phyloP scores from a whole-genome alignment of 2,329 filamentous ascomycete species.

The Trichoderma semiorbis region DNA sequence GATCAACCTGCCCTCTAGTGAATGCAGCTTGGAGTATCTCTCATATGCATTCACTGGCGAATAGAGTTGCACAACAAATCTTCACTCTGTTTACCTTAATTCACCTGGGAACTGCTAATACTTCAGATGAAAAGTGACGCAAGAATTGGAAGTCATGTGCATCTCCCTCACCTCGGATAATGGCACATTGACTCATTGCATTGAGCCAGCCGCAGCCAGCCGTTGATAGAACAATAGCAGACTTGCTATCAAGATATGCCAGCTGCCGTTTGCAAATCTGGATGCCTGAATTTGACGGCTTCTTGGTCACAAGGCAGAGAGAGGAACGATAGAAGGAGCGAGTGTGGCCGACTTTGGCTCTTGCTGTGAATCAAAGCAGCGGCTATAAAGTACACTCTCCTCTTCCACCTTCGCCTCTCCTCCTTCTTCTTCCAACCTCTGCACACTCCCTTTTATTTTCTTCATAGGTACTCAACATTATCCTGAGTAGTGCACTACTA shows the following conservation, averaged over 20 bases:
- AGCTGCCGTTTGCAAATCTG: not conserved
- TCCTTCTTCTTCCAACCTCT: not conserved
- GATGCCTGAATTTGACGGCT: not conserved
- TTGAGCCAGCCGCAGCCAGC: not conserved
- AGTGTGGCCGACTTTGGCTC: not conserved
- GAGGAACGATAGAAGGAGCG: not conserved
- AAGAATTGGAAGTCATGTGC: not conserved
- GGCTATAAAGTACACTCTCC: not conserved
- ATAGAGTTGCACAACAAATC: not conserved
- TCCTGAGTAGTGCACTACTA: not conserved
- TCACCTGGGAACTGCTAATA: not conserved
- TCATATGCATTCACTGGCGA: not conserved
- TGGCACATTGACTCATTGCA: not conserved
- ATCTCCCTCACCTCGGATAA: too few species aligned
- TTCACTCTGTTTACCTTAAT: too few species aligned
- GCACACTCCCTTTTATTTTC: not conserved
- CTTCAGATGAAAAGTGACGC: not conserved
- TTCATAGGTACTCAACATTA: not conserved
- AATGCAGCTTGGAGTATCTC: too few species aligned
- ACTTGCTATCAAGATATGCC: not conserved
- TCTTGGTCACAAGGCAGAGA: not conserved
- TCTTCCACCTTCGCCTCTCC: not conserved
- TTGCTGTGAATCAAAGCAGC: not conserved
- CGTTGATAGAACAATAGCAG: not conserved
- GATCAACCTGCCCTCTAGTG: not conserved